These are phyloP conservation scores for Crataegus laevigata DNA, from an alignment of 306 rosid genomes.

Conservation along the genomic window DNA sequence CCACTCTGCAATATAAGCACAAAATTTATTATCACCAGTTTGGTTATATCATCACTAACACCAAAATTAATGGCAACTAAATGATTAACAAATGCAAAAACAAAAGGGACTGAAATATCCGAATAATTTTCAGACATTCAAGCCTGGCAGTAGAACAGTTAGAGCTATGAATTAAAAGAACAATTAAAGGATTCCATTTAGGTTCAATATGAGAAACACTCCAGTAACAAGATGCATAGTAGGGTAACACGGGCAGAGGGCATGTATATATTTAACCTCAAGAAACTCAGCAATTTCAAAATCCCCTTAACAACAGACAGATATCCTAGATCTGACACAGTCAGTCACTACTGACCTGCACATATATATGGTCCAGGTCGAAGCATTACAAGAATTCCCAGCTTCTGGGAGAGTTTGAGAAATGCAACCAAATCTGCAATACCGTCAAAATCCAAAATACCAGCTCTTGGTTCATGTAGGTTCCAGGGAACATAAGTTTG, in stretches of 20 bases:
- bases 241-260: not conserved
- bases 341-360: constrained; percentile 43
- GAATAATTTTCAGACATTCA: not conserved
- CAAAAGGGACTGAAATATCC: too few relatives aligned
- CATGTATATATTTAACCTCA: not conserved
- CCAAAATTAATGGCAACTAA: too few relatives aligned
- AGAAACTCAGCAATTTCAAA: not conserved
- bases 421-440: constrained; percentile 64
- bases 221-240: not conserved
- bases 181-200: not conserved
- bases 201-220: not conserved
- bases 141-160: not conserved
- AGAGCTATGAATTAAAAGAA: not conserved
- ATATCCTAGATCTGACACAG: not conserved
- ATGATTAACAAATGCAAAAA: too few relatives aligned
- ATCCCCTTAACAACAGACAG: too few relatives aligned
- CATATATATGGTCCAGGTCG: constrained; percentile 92
- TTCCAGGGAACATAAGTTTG: constrained; percentile 96
- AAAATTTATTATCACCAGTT: not conserved
- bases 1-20: constrained; percentile 70
- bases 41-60: too few relatives aligned
- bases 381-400: constrained; percentile 67
- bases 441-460: constrained; percentile 61
- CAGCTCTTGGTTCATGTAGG: constrained; percentile 76
- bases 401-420: constrained; percentile 79